Conservation (phyloP, 768 basidiomycete species). For the Russula compacta region DNA sequence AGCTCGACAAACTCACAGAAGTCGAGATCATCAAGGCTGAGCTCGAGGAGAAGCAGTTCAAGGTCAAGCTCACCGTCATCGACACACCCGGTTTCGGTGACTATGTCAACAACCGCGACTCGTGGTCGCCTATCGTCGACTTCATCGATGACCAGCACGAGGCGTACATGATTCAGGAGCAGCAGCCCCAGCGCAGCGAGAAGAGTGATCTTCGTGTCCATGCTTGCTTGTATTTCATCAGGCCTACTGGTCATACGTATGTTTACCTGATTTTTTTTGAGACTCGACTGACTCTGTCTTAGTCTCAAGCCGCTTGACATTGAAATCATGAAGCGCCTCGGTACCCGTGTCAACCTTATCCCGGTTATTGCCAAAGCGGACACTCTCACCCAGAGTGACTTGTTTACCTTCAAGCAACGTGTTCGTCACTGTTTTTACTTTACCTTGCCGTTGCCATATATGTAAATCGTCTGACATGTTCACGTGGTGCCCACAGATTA, state of each 20-base stretch:
- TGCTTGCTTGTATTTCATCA: constrained; percentile 94
- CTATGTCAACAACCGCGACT: constrained; percentile 99
- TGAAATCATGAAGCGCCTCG: constrained; percentile 99
- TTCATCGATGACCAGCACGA: constrained; percentile 97
- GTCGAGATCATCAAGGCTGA: constrained; percentile 99
- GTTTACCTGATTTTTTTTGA: constrained; percentile 27
- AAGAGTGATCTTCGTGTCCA: constrained; percentile 96
- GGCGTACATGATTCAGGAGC: constrained; percentile 95
- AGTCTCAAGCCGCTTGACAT: constrained; percentile 96
- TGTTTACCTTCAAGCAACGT: constrained; percentile 86
- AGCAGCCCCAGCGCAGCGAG: constrained; percentile 91
- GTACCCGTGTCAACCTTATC: constrained; percentile 95
- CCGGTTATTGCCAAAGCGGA: constrained; percentile 98
- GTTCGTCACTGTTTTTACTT: constrained; percentile 36
- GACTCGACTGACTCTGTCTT: constrained; percentile 3
- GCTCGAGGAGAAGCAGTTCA: constrained; percentile 98
- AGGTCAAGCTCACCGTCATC: constrained; percentile 97
- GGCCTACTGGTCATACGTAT: constrained; percentile 93
- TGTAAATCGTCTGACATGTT: background rate
- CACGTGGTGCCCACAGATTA: constrained; percentile 42
- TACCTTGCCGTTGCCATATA: constrained; percentile 18
- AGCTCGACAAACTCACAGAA: constrained; percentile 97
- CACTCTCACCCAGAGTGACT: constrained; percentile 89
- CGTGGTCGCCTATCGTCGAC: constrained; percentile 96
- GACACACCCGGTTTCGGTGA: constrained; percentile 99